Evolutionary conservation across 2,329 filamentous ascomycete genomes (phyloP).

Genomic region (Xylaria sp.): DNA sequence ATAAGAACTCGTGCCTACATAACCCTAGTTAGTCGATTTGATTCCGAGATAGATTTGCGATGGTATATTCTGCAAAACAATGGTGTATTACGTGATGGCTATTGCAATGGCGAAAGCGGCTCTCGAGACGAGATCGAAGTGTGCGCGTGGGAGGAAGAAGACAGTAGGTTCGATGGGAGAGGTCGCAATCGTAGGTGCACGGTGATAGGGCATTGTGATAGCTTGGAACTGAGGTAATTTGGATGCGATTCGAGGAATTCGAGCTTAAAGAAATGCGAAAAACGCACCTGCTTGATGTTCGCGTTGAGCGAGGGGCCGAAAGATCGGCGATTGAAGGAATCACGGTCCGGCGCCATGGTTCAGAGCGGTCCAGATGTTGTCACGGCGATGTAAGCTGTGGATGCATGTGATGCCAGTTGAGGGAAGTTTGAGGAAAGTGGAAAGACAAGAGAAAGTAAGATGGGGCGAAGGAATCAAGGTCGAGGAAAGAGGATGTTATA

Average conservation of each 20-base stretch:
- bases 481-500: background rate
- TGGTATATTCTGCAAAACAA: slow-evolving; percentile 26
- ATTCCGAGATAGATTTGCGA: background rate
- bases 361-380: slow-evolving; percentile 43
- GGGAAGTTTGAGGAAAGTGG: background rate
- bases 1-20: slow-evolving; percentile 84
- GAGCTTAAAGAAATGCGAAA: slow-evolving; percentile 34
- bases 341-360: slow-evolving; percentile 54
- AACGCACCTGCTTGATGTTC: slow-evolving; percentile 72
- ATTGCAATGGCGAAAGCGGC: background rate
- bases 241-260: slow-evolving; percentile 14
- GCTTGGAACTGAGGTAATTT: background rate
- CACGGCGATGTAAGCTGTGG: slow-evolving; percentile 33
- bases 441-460: background rate
- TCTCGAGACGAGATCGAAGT: slow-evolving; percentile 13
- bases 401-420: slow-evolving; percentile 42
- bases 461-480: slow-evolving; percentile 2
- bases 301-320: slow-evolving; percentile 72
- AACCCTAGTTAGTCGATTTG: slow-evolving; percentile 49
- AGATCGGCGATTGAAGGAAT: slow-evolving; percentile 71
- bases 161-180: slow-evolving; percentile 3
- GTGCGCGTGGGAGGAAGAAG: slow-evolving; percentile 21
- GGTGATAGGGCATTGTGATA: slow-evolving; percentile 9
- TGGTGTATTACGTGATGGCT: background rate
- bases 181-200: slow-evolving; percentile 27